Evolutionary conservation across 257 asterid species (phyloP).

Genomic region (Solanum bulbocastanum): DNA sequence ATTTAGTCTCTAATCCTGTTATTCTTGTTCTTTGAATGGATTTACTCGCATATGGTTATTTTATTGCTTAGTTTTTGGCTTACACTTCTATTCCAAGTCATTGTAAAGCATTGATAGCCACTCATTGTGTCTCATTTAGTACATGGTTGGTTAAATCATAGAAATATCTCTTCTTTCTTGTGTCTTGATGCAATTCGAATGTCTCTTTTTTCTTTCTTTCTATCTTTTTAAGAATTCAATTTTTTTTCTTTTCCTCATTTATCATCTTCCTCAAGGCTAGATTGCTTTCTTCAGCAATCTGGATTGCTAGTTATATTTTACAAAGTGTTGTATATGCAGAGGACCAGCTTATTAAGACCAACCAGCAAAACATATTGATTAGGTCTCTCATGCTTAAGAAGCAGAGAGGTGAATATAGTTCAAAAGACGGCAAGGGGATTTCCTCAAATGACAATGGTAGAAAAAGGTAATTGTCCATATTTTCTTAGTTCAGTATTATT

Average conservation of each 20-base stretch:
- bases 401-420: constrained; percentile 42
- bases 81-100: constrained; percentile 3
- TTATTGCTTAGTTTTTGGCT: not conserved
- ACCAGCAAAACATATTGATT: constrained; percentile 64
- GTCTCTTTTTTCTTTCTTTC: constrained; percentile 3
- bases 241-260: not conserved
- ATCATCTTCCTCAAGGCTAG: not conserved
- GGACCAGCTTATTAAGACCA: constrained; percentile 63
- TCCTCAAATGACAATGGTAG: constrained; percentile 34
- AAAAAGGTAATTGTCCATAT: constrained; percentile 43
- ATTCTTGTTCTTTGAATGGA: not conserved
- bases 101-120: not conserved
- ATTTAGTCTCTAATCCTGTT: not conserved
- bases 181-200: not conserved
- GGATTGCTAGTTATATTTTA: not conserved
- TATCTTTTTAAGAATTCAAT: not conserved
- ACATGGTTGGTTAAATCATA: not conserved
- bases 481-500: not conserved
- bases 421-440: constrained; percentile 42
- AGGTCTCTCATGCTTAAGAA: constrained; percentile 67
- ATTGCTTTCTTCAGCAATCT: not conserved
- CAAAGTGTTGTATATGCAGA: constrained; percentile 20
- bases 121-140: not conserved
- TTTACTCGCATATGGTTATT: not conserved
- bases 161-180: not conserved